phyloP scores from a whole-genome alignment of 805 yeast species.

The Zygosaccharomyces gambellarensis region DNA sequence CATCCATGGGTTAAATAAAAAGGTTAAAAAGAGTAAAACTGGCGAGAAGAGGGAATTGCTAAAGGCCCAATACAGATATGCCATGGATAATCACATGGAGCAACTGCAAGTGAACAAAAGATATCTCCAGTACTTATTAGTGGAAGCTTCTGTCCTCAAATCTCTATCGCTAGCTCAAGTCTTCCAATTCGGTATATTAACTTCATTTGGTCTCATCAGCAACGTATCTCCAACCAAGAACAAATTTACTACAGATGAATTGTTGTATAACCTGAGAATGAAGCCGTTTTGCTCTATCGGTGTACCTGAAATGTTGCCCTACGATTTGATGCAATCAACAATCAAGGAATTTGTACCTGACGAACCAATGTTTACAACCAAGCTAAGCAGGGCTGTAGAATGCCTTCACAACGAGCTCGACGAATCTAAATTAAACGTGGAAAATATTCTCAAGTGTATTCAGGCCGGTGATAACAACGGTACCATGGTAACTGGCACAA shows the following conservation, averaged over 20 bases:
- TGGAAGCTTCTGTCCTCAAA: slow-evolving; percentile 25
- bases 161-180: slow-evolving; percentile 34
- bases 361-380: slow-evolving; percentile 18
- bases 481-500: slow-evolving; percentile 23
- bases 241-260: slow-evolving; percentile 27
- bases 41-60: slow-evolving; percentile 46
- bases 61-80: slow-evolving; percentile 33
- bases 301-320: slow-evolving; percentile 61
- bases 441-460: slow-evolving; percentile 17
- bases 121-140: slow-evolving; percentile 24
- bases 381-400: slow-evolving; percentile 15
- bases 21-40: slow-evolving; percentile 45
- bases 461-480: slow-evolving; percentile 22
- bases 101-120: slow-evolving; percentile 28
- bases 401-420: slow-evolving; percentile 19
- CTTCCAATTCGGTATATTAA: slow-evolving; percentile 31
- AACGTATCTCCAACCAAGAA: slow-evolving; percentile 25
- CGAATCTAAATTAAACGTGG: slow-evolving; percentile 14
- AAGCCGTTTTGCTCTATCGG: slow-evolving; percentile 80
- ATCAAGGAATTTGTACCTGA: slow-evolving; percentile 19
- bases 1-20: slow-evolving; percentile 36
- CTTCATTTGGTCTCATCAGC: slow-evolving; percentile 25
- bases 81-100: slow-evolving; percentile 37
- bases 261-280: slow-evolving; percentile 55
- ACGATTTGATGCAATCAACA: slow-evolving; percentile 26